A percentile compares a stretch with the other conserved stretches of the same genome.
phyloP scores from a whole-genome alignment of 2,329 filamentous ascomycete species.

The Thelonectria rubi region DNA sequence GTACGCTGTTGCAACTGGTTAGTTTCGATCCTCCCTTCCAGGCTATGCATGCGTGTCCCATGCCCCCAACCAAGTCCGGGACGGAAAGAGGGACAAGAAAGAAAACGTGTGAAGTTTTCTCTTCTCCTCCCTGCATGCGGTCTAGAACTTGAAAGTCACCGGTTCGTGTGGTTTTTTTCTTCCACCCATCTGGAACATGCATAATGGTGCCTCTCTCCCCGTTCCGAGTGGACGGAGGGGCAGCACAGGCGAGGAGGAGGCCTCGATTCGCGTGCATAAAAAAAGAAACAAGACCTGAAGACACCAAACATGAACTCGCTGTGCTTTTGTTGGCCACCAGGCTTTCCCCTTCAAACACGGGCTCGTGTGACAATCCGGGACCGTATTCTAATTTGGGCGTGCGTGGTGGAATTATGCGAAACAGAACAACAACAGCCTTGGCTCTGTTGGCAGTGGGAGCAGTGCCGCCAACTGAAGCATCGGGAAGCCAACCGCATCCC shows the following conservation, averaged over 20 bases:
- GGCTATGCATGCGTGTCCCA: constrained; percentile 11
- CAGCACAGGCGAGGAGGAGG: no score
- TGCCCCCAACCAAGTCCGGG: constrained; percentile 16
- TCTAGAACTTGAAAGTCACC: no score
- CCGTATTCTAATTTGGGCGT: constrained; percentile 12
- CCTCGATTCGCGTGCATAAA: no score
- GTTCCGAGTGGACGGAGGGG: no score
- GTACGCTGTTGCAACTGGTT: constrained; percentile 33
- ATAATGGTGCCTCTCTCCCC: no score
- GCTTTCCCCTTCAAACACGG: background rate
- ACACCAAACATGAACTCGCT: no score
- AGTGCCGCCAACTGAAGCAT: constrained; percentile 4
- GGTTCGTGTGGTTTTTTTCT: no score
- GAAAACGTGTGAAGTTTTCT: no score
- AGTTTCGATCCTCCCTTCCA: constrained; percentile 8
- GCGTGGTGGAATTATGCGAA: constrained; percentile 13
- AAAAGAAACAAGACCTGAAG: no score
- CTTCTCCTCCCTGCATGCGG: no score
- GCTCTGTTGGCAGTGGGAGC: constrained; percentile 3
- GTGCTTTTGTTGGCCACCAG: constrained; percentile 10
- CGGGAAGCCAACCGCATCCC: constrained; percentile 1
- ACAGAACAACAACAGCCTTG: constrained; percentile 3
- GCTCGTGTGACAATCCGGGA: constrained; percentile 4
- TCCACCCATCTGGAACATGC: no score
- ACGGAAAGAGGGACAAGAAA: background rate